Evolutionary conservation across 108 stramenopile species (phyloP).

Genomic region (Mayamaea pseudoterrestris): DNA sequence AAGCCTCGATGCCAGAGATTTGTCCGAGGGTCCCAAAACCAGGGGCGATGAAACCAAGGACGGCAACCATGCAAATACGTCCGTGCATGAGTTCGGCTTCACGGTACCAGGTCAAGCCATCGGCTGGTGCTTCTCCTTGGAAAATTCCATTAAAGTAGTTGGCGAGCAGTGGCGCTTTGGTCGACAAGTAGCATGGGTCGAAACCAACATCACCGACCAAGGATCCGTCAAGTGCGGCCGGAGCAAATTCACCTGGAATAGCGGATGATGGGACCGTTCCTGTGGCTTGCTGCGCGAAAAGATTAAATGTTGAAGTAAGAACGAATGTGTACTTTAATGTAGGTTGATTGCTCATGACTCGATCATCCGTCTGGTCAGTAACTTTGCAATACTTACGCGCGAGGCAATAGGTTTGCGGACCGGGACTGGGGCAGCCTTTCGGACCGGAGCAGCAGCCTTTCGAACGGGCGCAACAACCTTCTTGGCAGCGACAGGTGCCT

Average conservation of each 20-base stretch:
- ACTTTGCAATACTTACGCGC: too few relatives aligned
- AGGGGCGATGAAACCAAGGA: constrained; percentile 91
- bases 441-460: too few relatives aligned
- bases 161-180: constrained; percentile 39
- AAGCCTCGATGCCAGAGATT: constrained; percentile 84
- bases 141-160: constrained; percentile 47
- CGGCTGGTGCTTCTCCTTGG: constrained; percentile 29
- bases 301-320: too few relatives aligned
- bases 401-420: too few relatives aligned
- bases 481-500: background rate
- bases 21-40: constrained; percentile 89
- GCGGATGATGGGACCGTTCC: constrained; percentile 45
- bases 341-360: too few relatives aligned
- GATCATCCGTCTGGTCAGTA: too few relatives aligned
- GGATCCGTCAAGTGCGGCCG: constrained; percentile 83
- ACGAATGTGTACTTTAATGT: too few relatives aligned
- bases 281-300: background rate
- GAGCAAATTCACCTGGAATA: constrained; percentile 68
- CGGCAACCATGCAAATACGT: constrained; percentile 94
- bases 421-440: too few relatives aligned
- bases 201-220: constrained; percentile 91
- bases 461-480: constrained; percentile 1
- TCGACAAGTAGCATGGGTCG: constrained; percentile 93
- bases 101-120: constrained; percentile 80
- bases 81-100: constrained; percentile 97